A percentile compares a stretch with the other conserved stretches of the same genome.
Conservation (phyloP, 2,329 filamentous ascomycete species). For the Alternaria conjuncta region DNA sequence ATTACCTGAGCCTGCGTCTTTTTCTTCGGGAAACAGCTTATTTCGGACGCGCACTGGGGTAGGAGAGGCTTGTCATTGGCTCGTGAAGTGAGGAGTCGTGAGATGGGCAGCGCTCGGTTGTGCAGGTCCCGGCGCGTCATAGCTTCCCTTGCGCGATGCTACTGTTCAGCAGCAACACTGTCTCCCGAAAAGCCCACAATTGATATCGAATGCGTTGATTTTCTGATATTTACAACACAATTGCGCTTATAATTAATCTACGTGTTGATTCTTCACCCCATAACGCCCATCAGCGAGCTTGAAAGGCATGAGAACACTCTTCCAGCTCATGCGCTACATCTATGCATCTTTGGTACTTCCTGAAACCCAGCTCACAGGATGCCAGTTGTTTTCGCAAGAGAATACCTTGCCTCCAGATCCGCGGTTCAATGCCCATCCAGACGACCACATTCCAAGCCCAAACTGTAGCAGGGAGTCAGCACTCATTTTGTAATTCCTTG, state of each 20-base stretch:
- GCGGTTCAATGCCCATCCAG: slow-evolving; percentile 27
- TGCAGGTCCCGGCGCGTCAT: slow-evolving; percentile 16
- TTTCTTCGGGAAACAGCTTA: slow-evolving; percentile 36
- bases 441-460: slow-evolving; percentile 38
- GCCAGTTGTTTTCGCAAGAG: slow-evolving; percentile 41
- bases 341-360: slow-evolving; percentile 3
- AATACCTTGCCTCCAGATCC: slow-evolving; percentile 37
- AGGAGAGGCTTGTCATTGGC: slow-evolving; percentile 39
- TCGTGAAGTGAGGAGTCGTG: slow-evolving; percentile 29
- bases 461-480: slow-evolving; percentile 23
- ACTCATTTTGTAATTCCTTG: background rate
- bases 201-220: background rate
- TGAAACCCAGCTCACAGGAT: slow-evolving; percentile 23
- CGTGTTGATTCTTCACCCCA: background rate
- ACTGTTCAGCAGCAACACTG: background rate
- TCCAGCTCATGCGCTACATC: background rate
- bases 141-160: slow-evolving; percentile 18
- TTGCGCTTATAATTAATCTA: background rate
- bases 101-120: slow-evolving; percentile 25
- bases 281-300: background rate
- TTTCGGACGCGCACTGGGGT: slow-evolving; percentile 29
- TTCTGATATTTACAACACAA: background rate
- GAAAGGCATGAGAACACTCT: background rate
- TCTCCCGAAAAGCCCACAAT: background rate
- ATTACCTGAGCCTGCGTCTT: slow-evolving; percentile 39